These are phyloP conservation scores for Nicotiana otophora DNA, from an alignment of 257 asterid genomes.

Conservation along the genomic window DNA sequence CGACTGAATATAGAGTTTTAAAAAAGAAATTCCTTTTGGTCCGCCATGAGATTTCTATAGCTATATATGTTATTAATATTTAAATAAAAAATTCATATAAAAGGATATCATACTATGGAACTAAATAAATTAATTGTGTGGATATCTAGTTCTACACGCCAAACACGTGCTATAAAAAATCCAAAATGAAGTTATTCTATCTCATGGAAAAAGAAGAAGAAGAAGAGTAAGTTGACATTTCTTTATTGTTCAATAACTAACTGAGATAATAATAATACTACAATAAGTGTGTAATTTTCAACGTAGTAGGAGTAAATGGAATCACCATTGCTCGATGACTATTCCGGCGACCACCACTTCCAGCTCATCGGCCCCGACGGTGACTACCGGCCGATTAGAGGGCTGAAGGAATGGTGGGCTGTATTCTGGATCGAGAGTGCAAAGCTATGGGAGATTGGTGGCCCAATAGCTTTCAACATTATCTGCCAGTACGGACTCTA, in stretches of 20 bases:
- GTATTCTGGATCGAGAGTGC: conserved; percentile 50
- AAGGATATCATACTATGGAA: too few relatives aligned
- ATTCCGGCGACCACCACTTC: conserved; percentile 12
- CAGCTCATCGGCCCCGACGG: conserved; percentile 43
- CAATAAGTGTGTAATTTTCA: background rate
- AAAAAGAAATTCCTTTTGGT: too few relatives aligned
- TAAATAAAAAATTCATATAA: too few relatives aligned
- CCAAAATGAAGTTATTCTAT: background rate
- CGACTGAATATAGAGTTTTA: too few relatives aligned
- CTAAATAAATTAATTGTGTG: too few relatives aligned
- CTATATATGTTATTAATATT: too few relatives aligned
- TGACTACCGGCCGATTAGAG: conserved; percentile 48
- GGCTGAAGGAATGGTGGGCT: conserved; percentile 36
- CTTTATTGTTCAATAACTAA: background rate
- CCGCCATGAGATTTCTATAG: too few relatives aligned
- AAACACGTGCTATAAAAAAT: background rate
- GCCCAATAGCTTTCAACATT: conserved; percentile 65
- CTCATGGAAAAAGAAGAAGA: background rate
- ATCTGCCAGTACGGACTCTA: conserved; percentile 46
- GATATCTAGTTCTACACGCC: background rate
- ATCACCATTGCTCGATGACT: conserved; percentile 39
- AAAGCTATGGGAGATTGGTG: conserved; percentile 65
- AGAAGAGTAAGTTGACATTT: background rate
- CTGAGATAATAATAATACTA: too few relatives aligned
- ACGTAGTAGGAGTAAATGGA: conserved; percentile 25